Percentiles rank a stretch among this genome's conserved stretches.
These are phyloP conservation scores for Botryosphaeria dothidea DNA, from an alignment of 2,329 filamentous ascomycete genomes.

Conservation along the genomic window DNA sequence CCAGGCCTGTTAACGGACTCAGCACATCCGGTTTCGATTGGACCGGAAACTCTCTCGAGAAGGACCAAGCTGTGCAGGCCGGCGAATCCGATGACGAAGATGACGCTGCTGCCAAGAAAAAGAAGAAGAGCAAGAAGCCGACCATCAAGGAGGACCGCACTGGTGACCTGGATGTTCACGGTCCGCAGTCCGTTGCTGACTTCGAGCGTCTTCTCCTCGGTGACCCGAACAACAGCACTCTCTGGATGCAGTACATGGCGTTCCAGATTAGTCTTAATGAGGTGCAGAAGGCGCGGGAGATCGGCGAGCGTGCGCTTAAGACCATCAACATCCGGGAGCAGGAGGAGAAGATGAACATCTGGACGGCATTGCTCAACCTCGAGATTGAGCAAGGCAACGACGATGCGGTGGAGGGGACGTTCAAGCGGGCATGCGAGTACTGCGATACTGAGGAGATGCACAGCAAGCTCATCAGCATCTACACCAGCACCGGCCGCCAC, in stretches of 20 bases:
- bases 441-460: conserved; percentile 90
- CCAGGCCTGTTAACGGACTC: conserved; percentile 53
- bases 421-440: conserved; percentile 90
- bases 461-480: conserved; percentile 88
- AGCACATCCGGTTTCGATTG: conserved; percentile 83
- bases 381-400: conserved; percentile 88
- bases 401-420: conserved; percentile 78
- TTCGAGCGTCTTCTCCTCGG: conserved; percentile 91
- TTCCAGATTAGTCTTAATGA: conserved; percentile 94
- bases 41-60: conserved; percentile 63
- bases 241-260: conserved; percentile 99
- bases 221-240: conserved; percentile 85
- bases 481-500: conserved; percentile 85
- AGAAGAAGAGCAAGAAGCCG: conserved; percentile 73
- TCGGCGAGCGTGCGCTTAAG: conserved; percentile 85
- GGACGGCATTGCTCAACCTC: conserved; percentile 91
- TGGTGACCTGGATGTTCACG: conserved; percentile 84
- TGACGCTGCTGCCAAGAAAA: conserved; percentile 57
- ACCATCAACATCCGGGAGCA: conserved; percentile 91
- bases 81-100: conserved; percentile 57
- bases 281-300: conserved; percentile 80
- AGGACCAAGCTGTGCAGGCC: conserved; percentile 53
- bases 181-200: conserved; percentile 86
- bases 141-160: conserved; percentile 86
- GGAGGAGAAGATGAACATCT: conserved; percentile 90